Base-by-base conservation (phyloP, 176 grass and related monocot genomes). In the Oryza rufipogon region DNA sequence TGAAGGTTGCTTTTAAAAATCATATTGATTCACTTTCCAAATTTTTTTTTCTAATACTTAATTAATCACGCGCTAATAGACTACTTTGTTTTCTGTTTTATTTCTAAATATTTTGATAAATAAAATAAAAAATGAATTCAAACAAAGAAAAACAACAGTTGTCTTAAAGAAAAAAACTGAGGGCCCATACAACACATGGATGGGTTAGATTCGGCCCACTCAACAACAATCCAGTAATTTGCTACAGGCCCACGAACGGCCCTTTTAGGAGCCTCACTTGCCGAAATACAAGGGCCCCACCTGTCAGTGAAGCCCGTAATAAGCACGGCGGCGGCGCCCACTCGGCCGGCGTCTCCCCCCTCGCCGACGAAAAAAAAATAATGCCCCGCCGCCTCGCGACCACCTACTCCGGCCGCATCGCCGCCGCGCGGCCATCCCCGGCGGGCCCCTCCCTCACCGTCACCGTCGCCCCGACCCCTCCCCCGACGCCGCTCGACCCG, bases 361-460 rank as follows among this genome's bases (percentile, higher is more conserved):
- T 54, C 68, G 14, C 26, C 81, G 71, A 61, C 76, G 10, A 56
- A 61, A 61, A 32, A 32, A 32, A 32, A 30, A 30, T 84, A 81
- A 90, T 91, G 80, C 85, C 80, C 70, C 89, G 89, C 80, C 85
- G 89, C 80, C 49, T 84, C 39, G 32, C 63, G 64, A 66, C 85
- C 75, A 90, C 77, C 78, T 99, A 99, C 96, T 85, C 89, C 87
- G 96, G 87, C 68, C 93, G 89, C 19, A 88, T 99, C 66, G 88
- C 92, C 67, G 87, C 78, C 22, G 87, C 94, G 60, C 87, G 38
- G 23, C 58, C 84, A 22, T 91, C 92, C 30, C 83, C 85, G 17
- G 87, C 87, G 26, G 96, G 89, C 12, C 82, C 85, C 13, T 91
- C 91, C 38, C 66, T 96, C 71, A 88, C 91, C 61, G 91, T 99